These are phyloP conservation scores for Symbiodinium natans DNA, from an alignment of 73 alveolate genomes.

Conservation along the genomic window DNA sequence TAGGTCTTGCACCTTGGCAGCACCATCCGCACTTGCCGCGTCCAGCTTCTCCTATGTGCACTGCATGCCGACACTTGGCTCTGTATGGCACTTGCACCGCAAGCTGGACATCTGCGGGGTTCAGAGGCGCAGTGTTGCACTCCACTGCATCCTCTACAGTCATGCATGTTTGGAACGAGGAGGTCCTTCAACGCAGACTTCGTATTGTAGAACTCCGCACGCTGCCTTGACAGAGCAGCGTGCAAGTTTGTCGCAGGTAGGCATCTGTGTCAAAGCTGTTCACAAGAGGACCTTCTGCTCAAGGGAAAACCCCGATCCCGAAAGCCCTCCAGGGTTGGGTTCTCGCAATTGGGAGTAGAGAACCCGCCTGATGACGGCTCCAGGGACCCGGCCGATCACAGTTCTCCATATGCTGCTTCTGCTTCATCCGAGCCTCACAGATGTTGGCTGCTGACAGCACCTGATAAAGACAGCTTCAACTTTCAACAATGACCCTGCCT, in stretches of 20 bases:
- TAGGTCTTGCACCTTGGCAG: slow-evolving; percentile 14
- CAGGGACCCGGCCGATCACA: slow-evolving; percentile 25
- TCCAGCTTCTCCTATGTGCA: background rate
- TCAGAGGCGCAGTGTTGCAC: too few relatives aligned
- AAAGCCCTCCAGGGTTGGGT: too few relatives aligned
- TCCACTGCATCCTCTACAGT: too few relatives aligned
- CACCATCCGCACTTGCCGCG: background rate
- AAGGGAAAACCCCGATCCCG: too few relatives aligned
- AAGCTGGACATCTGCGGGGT: too few relatives aligned
- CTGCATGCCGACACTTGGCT: too few relatives aligned
- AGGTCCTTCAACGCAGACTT: slow-evolving; percentile 34
- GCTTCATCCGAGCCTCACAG: slow-evolving; percentile 75
- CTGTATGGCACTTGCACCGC: too few relatives aligned
- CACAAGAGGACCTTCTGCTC: too few relatives aligned
- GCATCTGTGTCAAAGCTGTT: background rate
- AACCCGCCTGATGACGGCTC: too few relatives aligned
- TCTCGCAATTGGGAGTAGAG: too few relatives aligned
- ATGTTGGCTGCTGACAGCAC: background rate
- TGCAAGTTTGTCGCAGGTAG: background rate
- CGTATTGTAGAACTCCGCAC: slow-evolving; percentile 46
- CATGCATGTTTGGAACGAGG: background rate
- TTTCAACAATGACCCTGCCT: slow-evolving; percentile 28
- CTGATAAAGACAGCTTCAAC: background rate
- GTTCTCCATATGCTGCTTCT: slow-evolving; percentile 72
- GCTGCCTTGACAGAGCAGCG: slow-evolving; percentile 39